phyloP scores from a whole-genome alignment of 2,329 filamentous ascomycete genomes.

The Akanthomyces lecanii region DNA sequence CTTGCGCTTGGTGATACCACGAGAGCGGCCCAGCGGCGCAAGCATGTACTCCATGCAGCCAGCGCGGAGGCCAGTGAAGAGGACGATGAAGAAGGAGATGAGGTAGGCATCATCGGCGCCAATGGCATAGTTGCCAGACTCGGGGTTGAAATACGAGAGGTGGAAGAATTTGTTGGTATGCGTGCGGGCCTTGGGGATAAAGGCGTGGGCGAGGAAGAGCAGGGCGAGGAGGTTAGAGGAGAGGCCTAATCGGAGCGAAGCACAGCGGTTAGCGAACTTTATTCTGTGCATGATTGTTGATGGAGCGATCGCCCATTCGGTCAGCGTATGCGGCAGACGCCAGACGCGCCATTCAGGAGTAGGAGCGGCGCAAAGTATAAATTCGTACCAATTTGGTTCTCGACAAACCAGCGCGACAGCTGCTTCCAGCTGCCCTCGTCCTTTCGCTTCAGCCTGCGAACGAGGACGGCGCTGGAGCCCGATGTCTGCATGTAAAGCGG shows the following conservation, averaged over 20 bases:
- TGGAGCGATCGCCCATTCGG: neutral
- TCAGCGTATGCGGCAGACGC: neutral
- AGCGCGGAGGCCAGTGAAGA: slow-evolving; percentile 83
- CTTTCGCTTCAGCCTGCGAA: slow-evolving; percentile 56
- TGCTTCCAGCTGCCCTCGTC: slow-evolving; percentile 58
- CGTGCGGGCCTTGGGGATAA: slow-evolving; percentile 73
- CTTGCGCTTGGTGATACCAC: slow-evolving; percentile 73
- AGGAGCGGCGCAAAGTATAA: slow-evolving; percentile 21
- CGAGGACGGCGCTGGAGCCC: slow-evolving; percentile 48
- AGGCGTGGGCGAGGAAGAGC: slow-evolving; percentile 74
- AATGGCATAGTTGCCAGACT: slow-evolving; percentile 65
- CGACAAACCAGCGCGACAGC: slow-evolving; percentile 65
- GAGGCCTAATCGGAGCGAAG: slow-evolving; percentile 49
- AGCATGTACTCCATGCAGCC: slow-evolving; percentile 83
- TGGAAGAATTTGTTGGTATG: slow-evolving; percentile 86
- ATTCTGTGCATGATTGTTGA: neutral
- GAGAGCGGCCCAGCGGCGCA: slow-evolving; percentile 66
- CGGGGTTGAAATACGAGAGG: slow-evolving; percentile 74
- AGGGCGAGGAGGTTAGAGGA: slow-evolving; percentile 82
- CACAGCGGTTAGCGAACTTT: slow-evolving; percentile 23
- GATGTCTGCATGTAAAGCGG: slow-evolving; percentile 55
- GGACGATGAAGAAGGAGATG: slow-evolving; percentile 71
- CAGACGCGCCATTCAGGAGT: neutral
- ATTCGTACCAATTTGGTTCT: slow-evolving; percentile 72
- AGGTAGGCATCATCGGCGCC: slow-evolving; percentile 78